These are phyloP conservation scores for Puccinia polysora DNA, from an alignment of 1,284 basidiomycete genomes.

Conservation along the genomic window DNA sequence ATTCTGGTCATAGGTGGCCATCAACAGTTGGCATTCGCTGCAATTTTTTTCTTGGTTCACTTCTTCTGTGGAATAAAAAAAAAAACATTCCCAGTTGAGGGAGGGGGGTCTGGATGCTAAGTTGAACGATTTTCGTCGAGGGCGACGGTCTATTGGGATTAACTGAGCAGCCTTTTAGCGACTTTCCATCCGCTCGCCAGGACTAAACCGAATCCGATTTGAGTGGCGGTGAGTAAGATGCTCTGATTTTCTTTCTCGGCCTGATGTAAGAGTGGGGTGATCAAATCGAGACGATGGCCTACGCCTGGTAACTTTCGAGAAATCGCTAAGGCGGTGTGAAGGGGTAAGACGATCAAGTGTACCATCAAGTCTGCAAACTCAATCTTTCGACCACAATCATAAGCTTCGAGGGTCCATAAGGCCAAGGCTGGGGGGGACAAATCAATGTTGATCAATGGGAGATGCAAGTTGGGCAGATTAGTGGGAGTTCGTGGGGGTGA, in stretches of 20 bases:
- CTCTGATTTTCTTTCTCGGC: constrained; percentile 2
- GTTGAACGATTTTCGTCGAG: neutral
- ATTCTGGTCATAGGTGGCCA: too few relatives aligned
- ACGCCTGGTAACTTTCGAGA: neutral
- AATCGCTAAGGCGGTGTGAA: constrained; percentile 7
- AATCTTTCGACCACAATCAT: neutral
- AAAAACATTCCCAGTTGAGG: neutral
- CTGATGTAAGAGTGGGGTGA: constrained; percentile 1
- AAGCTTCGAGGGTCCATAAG: constrained; percentile 6
- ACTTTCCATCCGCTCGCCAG: constrained; percentile 13
- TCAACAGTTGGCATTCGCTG: too few relatives aligned
- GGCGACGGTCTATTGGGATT: neutral
- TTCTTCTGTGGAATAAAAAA: too few relatives aligned
- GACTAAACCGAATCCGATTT: constrained; percentile 3
- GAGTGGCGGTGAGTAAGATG: constrained; percentile 8
- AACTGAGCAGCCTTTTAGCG: neutral
- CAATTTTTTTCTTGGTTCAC: too few relatives aligned
- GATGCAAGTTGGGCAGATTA: neutral
- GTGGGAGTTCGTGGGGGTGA: neutral
- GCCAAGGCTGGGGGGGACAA: constrained; percentile 1
- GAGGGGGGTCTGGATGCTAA: neutral
- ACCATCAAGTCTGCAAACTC: neutral
- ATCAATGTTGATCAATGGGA: neutral
- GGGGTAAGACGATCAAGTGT: neutral
- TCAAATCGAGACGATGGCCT: neutral